phyloP scores from a whole-genome alignment of 176 grass and related monocot genomes.

The Oryza punctata region DNA sequence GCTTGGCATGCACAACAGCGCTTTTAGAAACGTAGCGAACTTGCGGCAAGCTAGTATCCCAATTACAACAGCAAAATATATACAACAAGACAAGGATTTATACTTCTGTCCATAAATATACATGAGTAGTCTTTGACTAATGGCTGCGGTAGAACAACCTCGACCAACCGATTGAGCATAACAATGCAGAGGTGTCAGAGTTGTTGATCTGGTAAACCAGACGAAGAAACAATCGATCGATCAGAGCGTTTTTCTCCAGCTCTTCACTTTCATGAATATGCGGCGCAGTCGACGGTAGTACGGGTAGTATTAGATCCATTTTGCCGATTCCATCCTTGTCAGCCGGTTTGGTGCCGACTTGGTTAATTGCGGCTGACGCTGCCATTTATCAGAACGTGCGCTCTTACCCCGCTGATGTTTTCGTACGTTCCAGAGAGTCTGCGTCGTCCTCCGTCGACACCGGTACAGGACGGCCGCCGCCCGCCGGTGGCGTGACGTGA shows the following conservation, averaged over 20 bases:
- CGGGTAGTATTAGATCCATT: too few relatives aligned
- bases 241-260: neutral
- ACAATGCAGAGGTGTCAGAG: neutral
- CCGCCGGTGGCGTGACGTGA: neutral
- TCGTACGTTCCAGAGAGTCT: neutral
- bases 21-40: too few relatives aligned
- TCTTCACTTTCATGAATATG: neutral
- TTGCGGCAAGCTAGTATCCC: too few relatives aligned
- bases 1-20: too few relatives aligned
- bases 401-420: neutral
- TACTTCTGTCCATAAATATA: too few relatives aligned
- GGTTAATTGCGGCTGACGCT: neutral
- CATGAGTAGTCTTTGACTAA: neutral
- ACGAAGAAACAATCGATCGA: neutral
- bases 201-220: neutral
- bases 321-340: neutral
- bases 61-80: too few relatives aligned
- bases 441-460: neutral
- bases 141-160: neutral
- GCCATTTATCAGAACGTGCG: neutral
- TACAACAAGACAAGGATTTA: too few relatives aligned
- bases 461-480: too few relatives aligned
- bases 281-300: neutral
- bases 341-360: neutral
- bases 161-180: neutral